Conservation (phyloP, 2,329 filamentous ascomycete species). For the Lachnellula occidentalis region DNA sequence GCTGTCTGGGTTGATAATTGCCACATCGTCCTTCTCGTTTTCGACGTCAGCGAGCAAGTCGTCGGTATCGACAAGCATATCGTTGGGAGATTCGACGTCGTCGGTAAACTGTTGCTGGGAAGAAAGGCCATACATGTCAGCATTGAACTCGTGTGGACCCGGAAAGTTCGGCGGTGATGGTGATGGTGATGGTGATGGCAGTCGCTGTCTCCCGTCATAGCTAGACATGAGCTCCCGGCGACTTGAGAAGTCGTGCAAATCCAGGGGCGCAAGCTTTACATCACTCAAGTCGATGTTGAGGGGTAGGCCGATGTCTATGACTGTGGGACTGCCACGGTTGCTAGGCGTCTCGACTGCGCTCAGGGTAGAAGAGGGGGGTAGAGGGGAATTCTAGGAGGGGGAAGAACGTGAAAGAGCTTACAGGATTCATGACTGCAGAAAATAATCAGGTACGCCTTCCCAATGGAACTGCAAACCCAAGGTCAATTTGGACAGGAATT, state of each 20-base stretch:
- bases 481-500: conserved; percentile 8
- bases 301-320: neutral
- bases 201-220: no score
- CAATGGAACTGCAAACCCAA: conserved; percentile 5
- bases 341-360: neutral
- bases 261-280: no score
- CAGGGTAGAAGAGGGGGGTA: neutral
- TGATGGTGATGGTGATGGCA: neutral
- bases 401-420: conserved; percentile 11
- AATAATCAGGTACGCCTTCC: conserved; percentile 20
- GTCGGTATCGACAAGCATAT: conserved; percentile 30
- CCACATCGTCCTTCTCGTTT: conserved; percentile 36
- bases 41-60: conserved; percentile 27
- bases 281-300: neutral
- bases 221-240: no score
- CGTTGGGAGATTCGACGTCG: conserved; percentile 29
- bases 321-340: neutral
- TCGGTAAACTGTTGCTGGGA: conserved; percentile 22
- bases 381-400: neutral
- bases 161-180: neutral
- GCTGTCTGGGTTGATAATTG: conserved; percentile 35
- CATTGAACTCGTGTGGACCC: neutral
- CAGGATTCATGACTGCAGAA: conserved; percentile 22
- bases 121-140: conserved; percentile 11
- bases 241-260: no score